Evolutionary conservation across 352 stramenopile genomes (phyloP).

Genomic region (Thalassiosira ordinaria): DNA sequence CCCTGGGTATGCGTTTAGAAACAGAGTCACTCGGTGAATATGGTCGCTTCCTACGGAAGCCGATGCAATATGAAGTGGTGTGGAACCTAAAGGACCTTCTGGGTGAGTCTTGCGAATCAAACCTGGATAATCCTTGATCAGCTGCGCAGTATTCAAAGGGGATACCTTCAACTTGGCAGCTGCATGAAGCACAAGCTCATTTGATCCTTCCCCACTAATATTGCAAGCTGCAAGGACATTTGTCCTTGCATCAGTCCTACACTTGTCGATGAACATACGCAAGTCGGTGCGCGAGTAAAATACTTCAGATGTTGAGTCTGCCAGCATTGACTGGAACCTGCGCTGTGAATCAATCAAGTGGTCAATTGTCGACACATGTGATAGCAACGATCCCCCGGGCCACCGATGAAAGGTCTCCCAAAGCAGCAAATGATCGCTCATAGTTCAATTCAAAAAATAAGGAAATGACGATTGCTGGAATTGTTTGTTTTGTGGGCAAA

Average conservation of each 20-base stretch:
- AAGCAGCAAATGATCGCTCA: constrained; percentile 19
- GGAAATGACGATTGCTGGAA: too few species aligned
- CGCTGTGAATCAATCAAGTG: constrained; percentile 24
- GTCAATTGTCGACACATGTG: constrained; percentile 5
- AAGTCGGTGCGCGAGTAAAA: constrained; percentile 34
- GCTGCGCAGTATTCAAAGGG: constrained; percentile 20
- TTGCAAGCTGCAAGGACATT: constrained; percentile 20
- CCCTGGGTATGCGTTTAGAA: constrained; percentile 23
- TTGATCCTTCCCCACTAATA: background rate
- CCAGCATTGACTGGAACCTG: constrained; percentile 14
- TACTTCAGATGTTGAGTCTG: constrained; percentile 21
- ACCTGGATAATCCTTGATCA: constrained; percentile 28
- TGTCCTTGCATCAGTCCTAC: constrained; percentile 7
- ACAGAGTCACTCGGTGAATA: constrained; percentile 9
- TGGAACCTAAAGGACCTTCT: constrained; percentile 14
- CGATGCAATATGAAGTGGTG: constrained; percentile 24
- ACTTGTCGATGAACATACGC: constrained; percentile 33
- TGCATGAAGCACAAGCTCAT: constrained; percentile 35
- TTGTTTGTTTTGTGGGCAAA: background rate
- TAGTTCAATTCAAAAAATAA: too few species aligned
- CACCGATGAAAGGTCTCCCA: background rate
- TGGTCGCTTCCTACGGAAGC: constrained; percentile 17
- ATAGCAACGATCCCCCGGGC: background rate
- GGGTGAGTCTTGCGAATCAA: constrained; percentile 22
- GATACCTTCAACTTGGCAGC: constrained; percentile 35